These are phyloP conservation scores for Luffa acutangula DNA, from an alignment of 306 rosid species.

Conservation along the genomic window DNA sequence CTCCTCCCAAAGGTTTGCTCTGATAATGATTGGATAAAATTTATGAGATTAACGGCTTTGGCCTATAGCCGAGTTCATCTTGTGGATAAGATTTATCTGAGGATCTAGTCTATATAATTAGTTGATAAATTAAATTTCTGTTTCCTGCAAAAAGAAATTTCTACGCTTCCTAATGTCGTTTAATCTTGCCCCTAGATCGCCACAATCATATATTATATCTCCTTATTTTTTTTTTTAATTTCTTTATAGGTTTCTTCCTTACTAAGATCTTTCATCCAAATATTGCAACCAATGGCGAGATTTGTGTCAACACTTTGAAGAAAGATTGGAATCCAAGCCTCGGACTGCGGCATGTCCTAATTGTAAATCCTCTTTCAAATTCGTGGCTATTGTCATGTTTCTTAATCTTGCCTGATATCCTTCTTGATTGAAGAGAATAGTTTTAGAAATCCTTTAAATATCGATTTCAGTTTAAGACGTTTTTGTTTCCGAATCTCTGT, in stretches of 20 bases:
- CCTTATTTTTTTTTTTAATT: neutral
- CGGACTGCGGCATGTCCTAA: slow-evolving; percentile 85
- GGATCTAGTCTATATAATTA: neutral
- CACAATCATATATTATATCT: neutral
- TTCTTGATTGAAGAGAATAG: neutral
- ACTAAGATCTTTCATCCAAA: slow-evolving; percentile 95
- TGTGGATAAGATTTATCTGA: neutral
- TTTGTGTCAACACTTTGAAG: slow-evolving; percentile 92
- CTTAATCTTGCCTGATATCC: neutral
- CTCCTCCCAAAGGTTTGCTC: slow-evolving; percentile 88
- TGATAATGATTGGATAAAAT: neutral
- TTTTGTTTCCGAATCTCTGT: slow-evolving; percentile 1
- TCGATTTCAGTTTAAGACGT: neutral
- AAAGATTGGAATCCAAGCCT: slow-evolving; percentile 98
- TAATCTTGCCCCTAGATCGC: neutral
- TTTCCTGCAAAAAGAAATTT: neutral
- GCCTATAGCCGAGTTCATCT: neutral
- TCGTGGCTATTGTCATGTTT: neutral
- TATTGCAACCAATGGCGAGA: slow-evolving; percentile 80
- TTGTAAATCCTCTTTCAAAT: slow-evolving; percentile 34
- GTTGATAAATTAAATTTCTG: neutral
- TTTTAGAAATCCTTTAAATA: slow-evolving; percentile 6
- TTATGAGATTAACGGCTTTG: neutral
- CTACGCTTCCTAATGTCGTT: neutral
- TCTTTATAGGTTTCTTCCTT: slow-evolving; percentile 63